A percentile compares a stretch with the other conserved stretches of the same genome.
Evolutionary conservation across 306 rosid species (phyloP).

Genomic region (Prunus salicina): DNA sequence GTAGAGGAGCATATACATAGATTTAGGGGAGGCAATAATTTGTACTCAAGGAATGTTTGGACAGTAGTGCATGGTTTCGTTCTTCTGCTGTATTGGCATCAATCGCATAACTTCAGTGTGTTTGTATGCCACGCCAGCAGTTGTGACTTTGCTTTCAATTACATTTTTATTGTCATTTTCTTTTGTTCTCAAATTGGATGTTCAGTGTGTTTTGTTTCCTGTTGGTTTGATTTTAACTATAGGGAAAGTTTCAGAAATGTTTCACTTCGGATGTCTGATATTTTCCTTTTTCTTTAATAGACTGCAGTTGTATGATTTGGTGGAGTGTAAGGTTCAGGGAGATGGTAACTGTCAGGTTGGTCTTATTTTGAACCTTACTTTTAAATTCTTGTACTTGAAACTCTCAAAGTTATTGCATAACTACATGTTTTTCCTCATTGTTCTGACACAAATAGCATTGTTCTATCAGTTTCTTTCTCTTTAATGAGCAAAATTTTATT

Average conservation of each 20-base stretch:
- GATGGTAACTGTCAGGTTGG: constrained; percentile 99
- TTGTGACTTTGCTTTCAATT: background rate
- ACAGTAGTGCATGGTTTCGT: background rate
- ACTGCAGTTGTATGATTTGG: constrained; percentile 78
- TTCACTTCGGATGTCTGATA: background rate
- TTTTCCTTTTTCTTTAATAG: constrained; percentile 32
- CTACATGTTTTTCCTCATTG: background rate
- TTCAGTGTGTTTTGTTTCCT: background rate
- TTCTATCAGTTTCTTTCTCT: background rate
- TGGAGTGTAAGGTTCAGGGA: constrained; percentile 81
- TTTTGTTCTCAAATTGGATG: too few species aligned
- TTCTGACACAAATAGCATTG: background rate
- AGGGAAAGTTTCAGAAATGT: background rate
- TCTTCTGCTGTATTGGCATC: background rate
- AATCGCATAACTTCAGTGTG: background rate
- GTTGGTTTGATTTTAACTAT: background rate
- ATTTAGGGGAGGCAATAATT: background rate
- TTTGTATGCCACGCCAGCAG: background rate
- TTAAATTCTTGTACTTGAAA: constrained; percentile 3
- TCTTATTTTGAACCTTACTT: constrained; percentile 15
- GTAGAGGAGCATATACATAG: background rate
- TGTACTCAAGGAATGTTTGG: background rate
- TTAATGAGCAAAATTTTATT: background rate
- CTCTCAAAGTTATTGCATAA: constrained; percentile 6
- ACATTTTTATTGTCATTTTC: background rate